phyloP scores from a whole-genome alignment of 129 eudicot genomes.

The Helianthus tuberosus region DNA sequence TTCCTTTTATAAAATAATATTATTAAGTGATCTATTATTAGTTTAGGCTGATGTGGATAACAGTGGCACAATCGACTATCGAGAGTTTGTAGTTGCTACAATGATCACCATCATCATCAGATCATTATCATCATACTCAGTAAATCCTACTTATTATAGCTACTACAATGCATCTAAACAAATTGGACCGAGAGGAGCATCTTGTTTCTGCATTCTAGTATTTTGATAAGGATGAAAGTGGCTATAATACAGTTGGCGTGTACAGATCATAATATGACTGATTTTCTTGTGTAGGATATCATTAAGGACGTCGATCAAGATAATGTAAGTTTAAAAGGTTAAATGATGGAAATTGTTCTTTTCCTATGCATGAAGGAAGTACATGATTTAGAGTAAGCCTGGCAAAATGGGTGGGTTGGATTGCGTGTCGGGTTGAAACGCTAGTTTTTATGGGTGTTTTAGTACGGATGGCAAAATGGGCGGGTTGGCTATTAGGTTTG shows the following conservation, averaged over 20 bases:
- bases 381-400: neutral
- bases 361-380: neutral
- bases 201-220: constrained; percentile 48
- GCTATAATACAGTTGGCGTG: constrained; percentile 75
- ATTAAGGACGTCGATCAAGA: constrained; percentile 92
- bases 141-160: too few relatives aligned
- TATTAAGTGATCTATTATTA: neutral
- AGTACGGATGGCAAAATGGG: too few relatives aligned
- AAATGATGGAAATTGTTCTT: neutral
- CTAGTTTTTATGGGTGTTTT: too few relatives aligned
- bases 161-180: constrained; percentile 49
- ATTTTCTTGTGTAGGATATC: constrained; percentile 71
- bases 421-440: too few relatives aligned
- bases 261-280: constrained; percentile 69
- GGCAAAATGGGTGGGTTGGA: neutral
- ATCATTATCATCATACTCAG: too few relatives aligned
- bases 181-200: constrained; percentile 53
- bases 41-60: constrained; percentile 88
- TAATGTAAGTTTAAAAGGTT: constrained; percentile 61
- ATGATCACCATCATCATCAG: too few relatives aligned
- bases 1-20: neutral
- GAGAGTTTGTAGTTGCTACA: constrained; percentile 41
- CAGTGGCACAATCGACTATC: constrained; percentile 80
- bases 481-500: neutral
- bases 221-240: constrained; percentile 54